Evolutionary conservation across 129 eudicot genomes (phyloP), one percentile per base, ranked within the genome.

Genomic region (Tanacetum coccineum): DNA sequence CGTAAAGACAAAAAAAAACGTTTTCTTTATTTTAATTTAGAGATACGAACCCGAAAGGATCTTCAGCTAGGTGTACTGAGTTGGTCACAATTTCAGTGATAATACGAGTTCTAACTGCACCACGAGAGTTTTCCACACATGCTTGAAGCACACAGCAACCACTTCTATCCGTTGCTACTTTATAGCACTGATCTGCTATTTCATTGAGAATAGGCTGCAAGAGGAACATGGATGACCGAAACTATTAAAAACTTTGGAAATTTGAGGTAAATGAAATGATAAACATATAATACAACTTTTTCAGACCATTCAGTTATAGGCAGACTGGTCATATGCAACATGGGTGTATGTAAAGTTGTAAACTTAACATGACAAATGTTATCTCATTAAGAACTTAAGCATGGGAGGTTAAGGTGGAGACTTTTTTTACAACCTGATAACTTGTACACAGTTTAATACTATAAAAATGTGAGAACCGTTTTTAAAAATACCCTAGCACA

Each of bases 101-200:
- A 5, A 89, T 30, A n/a, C 70, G 82, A 7, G 68, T 58, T 77
- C 82, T 76, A 42, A 61, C 70, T 71, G 77, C 80, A 52, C 90
- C 85, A 9, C 59, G 61, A 32, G 93, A 62, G 51, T 71, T 62
- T 30, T 83, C 93, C 19, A 89, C 76, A 76, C 89, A 89, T 5
- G 79, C 67, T 66, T 85, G 96, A 19, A 89, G 65, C 72, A 89
- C 96, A 54, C 92, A 83, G 73, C 96, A 89, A 5, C 96, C 96
- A 46, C 83, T 81, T 75, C 77, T 85, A 70, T 77, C 74, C 0
- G 83, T 83, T 19, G 89, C 96, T n/a, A 89, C 73, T 58, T 14
- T 59, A 25, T 74, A 83, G 79, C 89, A 89, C 61, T 85, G 62
- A 2, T 65, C 42, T 17, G 89, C 82, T 68, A 89, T 85, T 48